These are phyloP conservation scores for Cordyceps pruinosa DNA, from an alignment of 2,329 filamentous ascomycete genomes.

Conservation along the genomic window DNA sequence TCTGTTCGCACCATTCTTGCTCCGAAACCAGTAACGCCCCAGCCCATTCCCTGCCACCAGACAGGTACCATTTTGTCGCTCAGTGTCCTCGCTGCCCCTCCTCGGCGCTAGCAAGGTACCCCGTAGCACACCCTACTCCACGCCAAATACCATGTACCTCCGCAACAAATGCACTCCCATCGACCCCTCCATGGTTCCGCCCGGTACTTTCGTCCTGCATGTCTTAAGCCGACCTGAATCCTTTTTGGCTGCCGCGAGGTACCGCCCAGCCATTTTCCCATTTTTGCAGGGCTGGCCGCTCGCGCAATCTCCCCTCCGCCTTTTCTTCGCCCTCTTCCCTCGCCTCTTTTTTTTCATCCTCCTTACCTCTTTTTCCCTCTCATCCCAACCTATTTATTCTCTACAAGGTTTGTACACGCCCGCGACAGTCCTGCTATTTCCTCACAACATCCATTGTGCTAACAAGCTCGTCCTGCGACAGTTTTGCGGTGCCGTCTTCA, in stretches of 20 bases:
- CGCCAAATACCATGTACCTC: not conserved
- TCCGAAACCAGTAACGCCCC: not conserved
- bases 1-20: not conserved
- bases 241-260: conserved; percentile 7
- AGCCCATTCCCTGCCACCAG: too few relatives aligned
- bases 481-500: conserved; percentile 8
- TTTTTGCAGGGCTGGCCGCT: not conserved
- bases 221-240: conserved; percentile 4
- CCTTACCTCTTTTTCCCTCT: not conserved
- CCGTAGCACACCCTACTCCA: not conserved
- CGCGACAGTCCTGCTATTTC: not conserved
- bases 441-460: not conserved
- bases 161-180: not conserved
- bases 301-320: conserved; percentile 4
- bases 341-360: conserved; percentile 2
- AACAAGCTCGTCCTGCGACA: conserved; percentile 1
- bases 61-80: not conserved
- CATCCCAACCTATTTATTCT: not conserved
- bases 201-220: conserved; percentile 1
- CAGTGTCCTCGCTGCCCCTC: not conserved
- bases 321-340: conserved; percentile 9
- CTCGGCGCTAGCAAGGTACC: not conserved
- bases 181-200: conserved; percentile 8
- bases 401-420: not conserved
- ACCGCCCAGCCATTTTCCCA: conserved; percentile 7